Evolutionary conservation across 2,329 filamentous ascomycete species (phyloP).

Genomic region (Scleromitrula shiraiana): DNA sequence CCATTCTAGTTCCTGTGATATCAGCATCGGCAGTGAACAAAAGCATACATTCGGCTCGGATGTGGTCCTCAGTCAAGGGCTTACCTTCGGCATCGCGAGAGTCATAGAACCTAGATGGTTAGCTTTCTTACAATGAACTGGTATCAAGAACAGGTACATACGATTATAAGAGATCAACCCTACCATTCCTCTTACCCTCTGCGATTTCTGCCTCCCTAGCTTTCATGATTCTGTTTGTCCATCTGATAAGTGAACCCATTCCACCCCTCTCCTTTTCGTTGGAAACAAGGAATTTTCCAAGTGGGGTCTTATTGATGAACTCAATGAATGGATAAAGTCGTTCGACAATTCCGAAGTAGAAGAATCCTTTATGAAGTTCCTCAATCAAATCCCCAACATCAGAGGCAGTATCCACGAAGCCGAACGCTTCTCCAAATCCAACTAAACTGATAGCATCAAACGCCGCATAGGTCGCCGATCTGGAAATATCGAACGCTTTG

Average conservation of each 20-base stretch:
- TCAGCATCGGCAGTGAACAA: constrained; percentile 5
- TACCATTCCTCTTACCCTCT: constrained; percentile 35
- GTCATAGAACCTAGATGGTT: constrained; percentile 3
- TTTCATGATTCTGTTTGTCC: constrained; percentile 45
- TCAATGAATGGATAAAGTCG: constrained; percentile 43
- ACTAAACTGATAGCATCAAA: constrained; percentile 51
- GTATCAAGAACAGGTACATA: constrained; percentile 13
- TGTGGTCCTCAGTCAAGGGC: not conserved
- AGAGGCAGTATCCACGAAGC: constrained; percentile 43
- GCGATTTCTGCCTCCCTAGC: constrained; percentile 41
- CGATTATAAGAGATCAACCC: constrained; percentile 47
- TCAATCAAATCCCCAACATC: constrained; percentile 47
- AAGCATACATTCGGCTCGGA: constrained; percentile 4
- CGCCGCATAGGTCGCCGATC: constrained; percentile 41
- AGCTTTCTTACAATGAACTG: not conserved
- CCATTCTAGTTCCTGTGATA: constrained; percentile 4
- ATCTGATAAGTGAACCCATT: constrained; percentile 49
- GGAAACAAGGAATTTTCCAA: constrained; percentile 45
- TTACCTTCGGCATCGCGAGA: not conserved
- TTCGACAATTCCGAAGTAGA: constrained; percentile 36
- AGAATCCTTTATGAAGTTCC: constrained; percentile 39
- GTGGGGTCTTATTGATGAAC: constrained; percentile 45
- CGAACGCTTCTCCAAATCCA: constrained; percentile 47
- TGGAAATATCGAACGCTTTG: constrained; percentile 44
- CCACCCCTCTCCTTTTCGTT: constrained; percentile 45